Conservation (phyloP, 352 stramenopile genomes). For the Phytophthora brassicae region DNA sequence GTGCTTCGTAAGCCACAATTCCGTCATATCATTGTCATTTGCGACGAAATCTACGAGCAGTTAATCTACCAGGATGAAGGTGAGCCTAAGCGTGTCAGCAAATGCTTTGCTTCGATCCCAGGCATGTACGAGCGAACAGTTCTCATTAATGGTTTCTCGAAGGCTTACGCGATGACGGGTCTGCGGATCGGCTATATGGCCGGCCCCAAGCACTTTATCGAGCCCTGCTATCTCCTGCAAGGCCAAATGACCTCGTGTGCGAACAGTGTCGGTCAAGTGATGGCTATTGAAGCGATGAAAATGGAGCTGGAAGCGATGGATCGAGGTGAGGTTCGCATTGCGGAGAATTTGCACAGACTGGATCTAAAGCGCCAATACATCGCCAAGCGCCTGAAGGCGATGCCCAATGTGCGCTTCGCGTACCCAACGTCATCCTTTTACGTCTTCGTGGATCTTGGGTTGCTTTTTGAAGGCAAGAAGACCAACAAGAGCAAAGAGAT, state of each 20-base stretch:
- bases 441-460: too few species aligned
- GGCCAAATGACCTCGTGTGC: conserved; percentile 95
- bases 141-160: conserved; percentile 96
- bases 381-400: conserved; percentile 71
- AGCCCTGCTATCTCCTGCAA: conserved; percentile 90
- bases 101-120: conserved; percentile 68
- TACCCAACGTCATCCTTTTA: conserved; percentile 93
- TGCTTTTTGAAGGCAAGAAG: too few species aligned
- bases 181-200: conserved; percentile 93
- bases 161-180: conserved; percentile 96
- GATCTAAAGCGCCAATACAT: conserved; percentile 92
- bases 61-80: conserved; percentile 88
- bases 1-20: conserved; percentile 59
- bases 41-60: conserved; percentile 97
- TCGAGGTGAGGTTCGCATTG: conserved; percentile 48
- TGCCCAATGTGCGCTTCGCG: conserved; percentile 80
- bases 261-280: conserved; percentile 91
- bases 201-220: conserved; percentile 68
- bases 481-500: conserved; percentile 51
- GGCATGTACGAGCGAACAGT: conserved; percentile 92
- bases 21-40: conserved; percentile 83
- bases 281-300: conserved; percentile 86
- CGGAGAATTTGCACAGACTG: conserved; percentile 50
- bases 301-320: conserved; percentile 75
- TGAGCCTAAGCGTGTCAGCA: conserved; percentile 57